Evolutionary conservation across 345 rosid genomes (phyloP).

Genomic region (Stellera chamaejasme): DNA sequence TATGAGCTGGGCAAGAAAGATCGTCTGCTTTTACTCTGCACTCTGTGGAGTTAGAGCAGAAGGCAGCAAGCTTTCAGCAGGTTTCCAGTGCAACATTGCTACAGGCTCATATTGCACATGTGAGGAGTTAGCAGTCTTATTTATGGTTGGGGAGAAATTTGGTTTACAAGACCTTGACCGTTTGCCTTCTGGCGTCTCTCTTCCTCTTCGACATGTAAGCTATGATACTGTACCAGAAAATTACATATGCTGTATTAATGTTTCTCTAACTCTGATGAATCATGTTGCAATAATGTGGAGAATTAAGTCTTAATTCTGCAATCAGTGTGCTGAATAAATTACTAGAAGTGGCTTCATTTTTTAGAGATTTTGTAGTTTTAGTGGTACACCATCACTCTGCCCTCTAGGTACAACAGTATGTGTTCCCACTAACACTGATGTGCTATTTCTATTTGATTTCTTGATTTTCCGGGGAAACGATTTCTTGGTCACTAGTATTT

Average conservation of each 20-base stretch:
- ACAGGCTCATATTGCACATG: conserved; percentile 57
- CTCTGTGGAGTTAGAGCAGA: conserved; percentile 65
- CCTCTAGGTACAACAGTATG: no score
- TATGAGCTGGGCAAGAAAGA: conserved; percentile 75
- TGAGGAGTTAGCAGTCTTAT: conserved; percentile 82
- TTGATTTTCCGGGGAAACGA: no score
- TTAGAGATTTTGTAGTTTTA: neutral
- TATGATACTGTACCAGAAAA: neutral
- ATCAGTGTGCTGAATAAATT: no score
- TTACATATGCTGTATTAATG: neutral
- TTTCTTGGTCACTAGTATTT: no score
- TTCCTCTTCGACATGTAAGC: conserved; percentile 96
- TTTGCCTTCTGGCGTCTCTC: conserved; percentile 85
- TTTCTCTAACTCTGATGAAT: no score
- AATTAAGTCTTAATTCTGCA: no score
- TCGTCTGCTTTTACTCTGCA: conserved; percentile 75
- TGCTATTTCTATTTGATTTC: no score
- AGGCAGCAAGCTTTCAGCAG: conserved; percentile 60
- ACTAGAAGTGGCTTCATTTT: no score
- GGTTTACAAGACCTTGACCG: conserved; percentile 82
- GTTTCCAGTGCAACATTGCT: conserved; percentile 71
- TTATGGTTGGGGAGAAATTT: conserved; percentile 96
- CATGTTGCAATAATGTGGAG: no score
- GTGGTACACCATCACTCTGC: no score
- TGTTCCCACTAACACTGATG: no score